phyloP scores from a whole-genome alignment of 495 filamentous ascomycete species.

The Hamigera avellanea region DNA sequence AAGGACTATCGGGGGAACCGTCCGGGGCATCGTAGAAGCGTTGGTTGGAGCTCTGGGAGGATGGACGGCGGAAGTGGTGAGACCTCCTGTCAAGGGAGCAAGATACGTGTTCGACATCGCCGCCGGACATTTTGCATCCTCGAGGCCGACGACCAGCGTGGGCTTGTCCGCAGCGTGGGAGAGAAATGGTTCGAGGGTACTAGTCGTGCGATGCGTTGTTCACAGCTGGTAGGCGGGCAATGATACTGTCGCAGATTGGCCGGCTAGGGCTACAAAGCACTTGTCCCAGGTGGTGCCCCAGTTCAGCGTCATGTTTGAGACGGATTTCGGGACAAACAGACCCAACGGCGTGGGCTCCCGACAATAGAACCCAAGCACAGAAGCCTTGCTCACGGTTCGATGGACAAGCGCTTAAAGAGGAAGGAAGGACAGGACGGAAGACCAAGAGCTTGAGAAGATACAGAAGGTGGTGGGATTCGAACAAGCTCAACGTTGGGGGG shows the following conservation, averaged over 20 bases:
- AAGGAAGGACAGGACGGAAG: too few species aligned
- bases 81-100: constrained; percentile 20
- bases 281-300: constrained; percentile 28
- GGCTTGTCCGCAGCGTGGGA: constrained; percentile 6
- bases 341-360: too few species aligned
- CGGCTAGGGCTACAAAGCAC: constrained; percentile 32
- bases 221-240: constrained; percentile 29
- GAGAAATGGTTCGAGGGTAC: constrained; percentile 13
- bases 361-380: constrained; percentile 1
- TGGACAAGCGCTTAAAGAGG: too few species aligned
- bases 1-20: too few species aligned
- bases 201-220: constrained; percentile 34
- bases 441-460: too few species aligned
- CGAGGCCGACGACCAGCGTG: constrained; percentile 7
- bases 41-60: constrained; percentile 20
- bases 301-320: constrained; percentile 30
- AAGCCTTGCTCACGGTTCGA: background rate
- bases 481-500: too few species aligned
- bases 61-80: constrained; percentile 27
- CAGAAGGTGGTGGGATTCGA: too few species aligned
- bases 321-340: too few species aligned
- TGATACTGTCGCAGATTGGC: constrained; percentile 23
- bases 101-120: constrained; percentile 30
- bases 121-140: constrained; percentile 40
- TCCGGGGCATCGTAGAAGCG: constrained; percentile 14